These are phyloP conservation scores for Fremontodendron californicum DNA, from an alignment of 345 rosid genomes.

Conservation along the genomic window DNA sequence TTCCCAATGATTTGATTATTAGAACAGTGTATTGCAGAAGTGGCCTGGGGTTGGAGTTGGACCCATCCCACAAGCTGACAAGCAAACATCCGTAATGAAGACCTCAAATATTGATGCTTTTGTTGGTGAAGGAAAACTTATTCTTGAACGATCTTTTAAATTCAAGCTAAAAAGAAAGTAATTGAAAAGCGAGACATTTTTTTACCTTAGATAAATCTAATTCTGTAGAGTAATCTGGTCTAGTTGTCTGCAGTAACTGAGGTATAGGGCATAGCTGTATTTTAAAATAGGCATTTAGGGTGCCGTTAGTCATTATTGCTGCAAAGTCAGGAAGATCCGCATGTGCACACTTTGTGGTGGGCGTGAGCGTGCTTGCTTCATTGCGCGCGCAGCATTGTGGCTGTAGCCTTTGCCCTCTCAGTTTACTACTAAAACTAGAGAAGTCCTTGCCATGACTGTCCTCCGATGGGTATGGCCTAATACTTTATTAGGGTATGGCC, in stretches of 20 bases:
- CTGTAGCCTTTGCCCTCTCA: not conserved
- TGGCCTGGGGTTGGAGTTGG: not conserved
- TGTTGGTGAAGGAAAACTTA: not conserved
- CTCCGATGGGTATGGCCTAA: not conserved
- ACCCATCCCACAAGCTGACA: not conserved
- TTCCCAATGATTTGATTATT: not conserved
- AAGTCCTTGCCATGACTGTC: not conserved
- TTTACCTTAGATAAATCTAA: not conserved
- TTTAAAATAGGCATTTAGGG: not conserved
- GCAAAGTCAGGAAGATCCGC: not conserved
- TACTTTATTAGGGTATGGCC: not conserved
- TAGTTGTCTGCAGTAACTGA: no score
- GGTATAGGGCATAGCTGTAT: not conserved
- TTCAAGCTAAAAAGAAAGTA: not conserved
- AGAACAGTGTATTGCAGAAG: not conserved
- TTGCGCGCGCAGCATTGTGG: not conserved
- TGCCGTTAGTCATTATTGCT: not conserved
- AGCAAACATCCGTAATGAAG: not conserved
- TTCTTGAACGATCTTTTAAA: not conserved
- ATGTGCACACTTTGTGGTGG: not conserved
- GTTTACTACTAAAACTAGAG: not conserved
- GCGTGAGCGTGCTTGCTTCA: not conserved
- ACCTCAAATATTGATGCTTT: not conserved
- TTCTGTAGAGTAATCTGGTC: not conserved
- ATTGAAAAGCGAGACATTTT: not conserved